Evolutionary conservation across 2,329 filamentous ascomycete species (phyloP).

Genomic region (Calonectria fujianensis): DNA sequence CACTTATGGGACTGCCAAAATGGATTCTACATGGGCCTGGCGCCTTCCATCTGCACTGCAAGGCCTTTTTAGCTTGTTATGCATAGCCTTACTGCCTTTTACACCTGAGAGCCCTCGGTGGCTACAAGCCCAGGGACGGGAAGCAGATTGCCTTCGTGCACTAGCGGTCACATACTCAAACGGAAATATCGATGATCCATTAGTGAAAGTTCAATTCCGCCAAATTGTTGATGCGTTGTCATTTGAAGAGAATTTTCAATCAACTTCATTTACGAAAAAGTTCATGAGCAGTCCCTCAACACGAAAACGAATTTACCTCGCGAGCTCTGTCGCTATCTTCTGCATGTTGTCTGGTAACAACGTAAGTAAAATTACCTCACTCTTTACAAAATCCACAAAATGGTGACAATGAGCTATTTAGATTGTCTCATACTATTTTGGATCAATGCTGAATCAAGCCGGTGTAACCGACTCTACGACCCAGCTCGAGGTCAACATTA

Average conservation of each 20-base stretch:
- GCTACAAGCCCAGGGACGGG: slow-evolving; percentile 64
- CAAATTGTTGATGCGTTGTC: slow-evolving; percentile 65
- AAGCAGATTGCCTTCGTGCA: slow-evolving; percentile 63
- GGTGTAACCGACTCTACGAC: slow-evolving; percentile 65
- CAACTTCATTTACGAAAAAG: slow-evolving; percentile 58
- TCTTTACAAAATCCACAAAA: not conserved
- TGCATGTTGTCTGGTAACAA: slow-evolving; percentile 62
- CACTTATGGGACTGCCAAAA: slow-evolving; percentile 60
- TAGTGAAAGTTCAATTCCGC: slow-evolving; percentile 40
- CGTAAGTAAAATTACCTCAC: not conserved
- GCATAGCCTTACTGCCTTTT: slow-evolving; percentile 55
- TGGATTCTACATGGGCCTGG: slow-evolving; percentile 61
- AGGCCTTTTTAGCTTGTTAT: slow-evolving; percentile 54
- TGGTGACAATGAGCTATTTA: not conserved
- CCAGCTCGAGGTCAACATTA: slow-evolving; percentile 69
- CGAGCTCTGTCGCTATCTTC: slow-evolving; percentile 69
- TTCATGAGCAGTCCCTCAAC: slow-evolving; percentile 69
- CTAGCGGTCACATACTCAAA: slow-evolving; percentile 67
- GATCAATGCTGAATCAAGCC: slow-evolving; percentile 65
- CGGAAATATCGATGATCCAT: slow-evolving; percentile 62
- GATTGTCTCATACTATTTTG: slow-evolving; percentile 53
- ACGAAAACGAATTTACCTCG: slow-evolving; percentile 67
- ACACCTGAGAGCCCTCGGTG: slow-evolving; percentile 68
- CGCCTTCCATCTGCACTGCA: slow-evolving; percentile 60
- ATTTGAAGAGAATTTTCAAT: slow-evolving; percentile 67